Percentiles rank a stretch among this genome's conserved stretches.
Evolutionary conservation across 2,329 filamentous ascomycete genomes (phyloP).

Genomic region (Fusarium sp.): DNA sequence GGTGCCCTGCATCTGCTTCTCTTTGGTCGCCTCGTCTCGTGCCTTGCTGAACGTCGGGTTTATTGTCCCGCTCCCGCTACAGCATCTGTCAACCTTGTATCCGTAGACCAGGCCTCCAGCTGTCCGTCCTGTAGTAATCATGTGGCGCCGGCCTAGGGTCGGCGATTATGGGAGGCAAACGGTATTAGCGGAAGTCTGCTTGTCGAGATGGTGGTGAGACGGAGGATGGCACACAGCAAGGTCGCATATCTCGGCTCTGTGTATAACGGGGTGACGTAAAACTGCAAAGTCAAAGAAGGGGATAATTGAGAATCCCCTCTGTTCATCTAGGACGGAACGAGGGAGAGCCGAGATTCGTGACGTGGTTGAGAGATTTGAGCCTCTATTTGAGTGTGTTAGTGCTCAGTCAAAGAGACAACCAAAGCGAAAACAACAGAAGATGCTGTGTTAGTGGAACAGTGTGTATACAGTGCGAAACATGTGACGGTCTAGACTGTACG

Average conservation of each 20-base stretch:
- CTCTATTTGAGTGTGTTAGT: constrained; percentile 27
- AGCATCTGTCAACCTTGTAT: constrained; percentile 29
- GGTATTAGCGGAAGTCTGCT: constrained; percentile 8
- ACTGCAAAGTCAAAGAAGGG: neutral
- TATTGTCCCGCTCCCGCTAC: constrained; percentile 19
- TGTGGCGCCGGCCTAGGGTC: constrained; percentile 36
- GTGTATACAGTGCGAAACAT: constrained; percentile 32
- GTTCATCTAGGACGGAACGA: neutral
- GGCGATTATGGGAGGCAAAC: constrained; percentile 24
- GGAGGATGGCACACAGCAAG: neutral
- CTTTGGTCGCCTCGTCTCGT: constrained; percentile 5
- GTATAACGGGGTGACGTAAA: constrained; percentile 7
- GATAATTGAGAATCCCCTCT: neutral
- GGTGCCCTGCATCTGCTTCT: constrained; percentile 1
- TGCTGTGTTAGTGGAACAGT: constrained; percentile 16
- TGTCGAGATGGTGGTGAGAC: neutral
- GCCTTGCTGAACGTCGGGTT: constrained; percentile 17
- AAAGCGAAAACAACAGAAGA: neutral
- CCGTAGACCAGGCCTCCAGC: neutral
- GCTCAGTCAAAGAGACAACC: neutral
- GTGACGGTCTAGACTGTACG: constrained; percentile 20
- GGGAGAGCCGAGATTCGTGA: constrained; percentile 18
- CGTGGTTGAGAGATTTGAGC: constrained; percentile 15
- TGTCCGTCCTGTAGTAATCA: neutral
- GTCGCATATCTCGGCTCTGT: constrained; percentile 2